Conservation (phyloP, 148 eudicot species). For the Beta vulgaris region DNA sequence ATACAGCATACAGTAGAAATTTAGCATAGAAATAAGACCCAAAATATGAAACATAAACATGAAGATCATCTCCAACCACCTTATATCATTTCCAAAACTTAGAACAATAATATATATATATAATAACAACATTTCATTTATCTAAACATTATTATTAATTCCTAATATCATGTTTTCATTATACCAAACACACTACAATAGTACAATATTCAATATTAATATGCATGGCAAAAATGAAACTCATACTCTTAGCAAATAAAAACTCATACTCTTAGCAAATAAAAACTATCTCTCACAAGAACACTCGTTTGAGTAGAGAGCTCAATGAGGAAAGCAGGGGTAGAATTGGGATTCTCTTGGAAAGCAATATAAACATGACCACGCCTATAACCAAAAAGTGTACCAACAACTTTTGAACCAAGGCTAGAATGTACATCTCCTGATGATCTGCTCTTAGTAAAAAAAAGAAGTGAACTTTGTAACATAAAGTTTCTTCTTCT, state of each 20-base stretch:
- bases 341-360: conserved; percentile 42
- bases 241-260: conserved; percentile 55
- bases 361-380: conserved; percentile 68
- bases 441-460: conserved; percentile 35
- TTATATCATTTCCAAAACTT: too few species aligned
- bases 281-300: conserved; percentile 63
- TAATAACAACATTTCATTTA: background rate
- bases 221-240: background rate
- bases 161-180: background rate
- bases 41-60: background rate
- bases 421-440: conserved; percentile 29
- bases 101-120: too few species aligned
- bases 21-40: background rate
- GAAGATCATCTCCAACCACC: background rate
- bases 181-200: background rate
- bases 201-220: background rate
- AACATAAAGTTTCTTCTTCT: conserved; percentile 37
- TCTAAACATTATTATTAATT: background rate
- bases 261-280: conserved; percentile 51
- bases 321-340: conserved; percentile 52
- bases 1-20: background rate
- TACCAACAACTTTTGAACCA: conserved; percentile 57
- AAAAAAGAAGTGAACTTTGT: conserved; percentile 54
- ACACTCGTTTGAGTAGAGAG: conserved; percentile 52
- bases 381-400: conserved; percentile 59